Conservation (phyloP, 495 filamentous ascomycete species). For the Aspergillus steynii region DNA sequence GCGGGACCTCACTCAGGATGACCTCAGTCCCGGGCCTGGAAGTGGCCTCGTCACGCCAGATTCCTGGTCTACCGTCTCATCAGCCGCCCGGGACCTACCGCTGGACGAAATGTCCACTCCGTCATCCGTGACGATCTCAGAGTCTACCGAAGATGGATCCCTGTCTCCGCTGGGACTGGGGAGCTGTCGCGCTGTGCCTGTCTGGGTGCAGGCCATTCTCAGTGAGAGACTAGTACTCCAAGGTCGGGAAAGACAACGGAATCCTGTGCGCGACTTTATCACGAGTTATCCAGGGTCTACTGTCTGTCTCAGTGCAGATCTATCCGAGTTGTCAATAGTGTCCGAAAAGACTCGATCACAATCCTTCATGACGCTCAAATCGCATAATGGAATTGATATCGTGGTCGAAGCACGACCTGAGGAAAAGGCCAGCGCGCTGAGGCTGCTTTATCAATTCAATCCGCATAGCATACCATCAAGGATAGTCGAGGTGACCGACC, state of each 20-base stretch:
- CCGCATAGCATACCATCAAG: slow-evolving; percentile 75
- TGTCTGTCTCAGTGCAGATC: slow-evolving; percentile 8
- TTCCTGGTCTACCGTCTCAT: slow-evolving; percentile 19
- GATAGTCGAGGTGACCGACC: slow-evolving; percentile 81
- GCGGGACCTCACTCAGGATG: slow-evolving; percentile 6
- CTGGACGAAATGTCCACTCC: slow-evolving; percentile 11
- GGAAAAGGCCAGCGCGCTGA: slow-evolving; percentile 37
- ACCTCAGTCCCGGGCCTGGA: neutral
- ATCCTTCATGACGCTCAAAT: slow-evolving; percentile 8
- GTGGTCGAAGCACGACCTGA: slow-evolving; percentile 9
- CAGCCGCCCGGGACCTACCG: neutral
- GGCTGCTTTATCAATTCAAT: slow-evolving; percentile 72
- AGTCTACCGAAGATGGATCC: slow-evolving; percentile 9
- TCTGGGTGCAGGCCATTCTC: slow-evolving; percentile 18
- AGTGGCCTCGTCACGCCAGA: slow-evolving; percentile 15
- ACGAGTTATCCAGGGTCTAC: neutral
- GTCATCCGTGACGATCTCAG: slow-evolving; percentile 17
- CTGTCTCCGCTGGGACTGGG: slow-evolving; percentile 5
- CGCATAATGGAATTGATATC: slow-evolving; percentile 15
- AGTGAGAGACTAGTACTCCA: slow-evolving; percentile 13
- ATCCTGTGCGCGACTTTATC: slow-evolving; percentile 17
- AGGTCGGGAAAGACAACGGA: slow-evolving; percentile 7
- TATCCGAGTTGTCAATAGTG: slow-evolving; percentile 8
- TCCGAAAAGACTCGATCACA: neutral
- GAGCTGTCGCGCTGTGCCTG: neutral